A percentile compares a stretch with the other conserved stretches of the same genome.
Evolutionary conservation across 176 grass and related monocot species (phyloP).

Genomic region (Secale cereale): DNA sequence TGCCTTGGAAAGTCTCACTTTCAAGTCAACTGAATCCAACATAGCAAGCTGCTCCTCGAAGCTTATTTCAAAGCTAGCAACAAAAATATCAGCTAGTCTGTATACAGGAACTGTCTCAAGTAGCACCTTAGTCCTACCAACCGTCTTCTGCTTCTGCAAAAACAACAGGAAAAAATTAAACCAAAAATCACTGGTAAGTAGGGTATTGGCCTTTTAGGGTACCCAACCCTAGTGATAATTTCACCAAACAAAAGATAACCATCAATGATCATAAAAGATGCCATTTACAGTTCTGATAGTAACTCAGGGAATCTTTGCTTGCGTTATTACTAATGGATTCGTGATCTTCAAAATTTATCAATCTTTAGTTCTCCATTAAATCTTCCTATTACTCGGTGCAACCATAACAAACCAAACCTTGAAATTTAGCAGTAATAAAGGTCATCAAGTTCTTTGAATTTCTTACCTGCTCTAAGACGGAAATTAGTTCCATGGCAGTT

Average conservation of each 20-base stretch:
- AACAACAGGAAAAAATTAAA: conserved; percentile 26
- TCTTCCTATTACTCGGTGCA: not conserved
- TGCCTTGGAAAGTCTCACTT: conserved; percentile 92
- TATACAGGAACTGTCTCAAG: conserved; percentile 96
- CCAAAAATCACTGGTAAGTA: conserved; percentile 2
- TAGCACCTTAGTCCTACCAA: conserved; percentile 93
- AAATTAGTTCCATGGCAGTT: conserved; percentile 97
- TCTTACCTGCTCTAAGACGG: conserved; percentile 90
- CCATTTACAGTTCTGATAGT: not conserved
- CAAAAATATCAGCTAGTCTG: conserved; percentile 98
- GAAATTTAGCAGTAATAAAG: not conserved
- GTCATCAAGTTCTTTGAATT: not conserved
- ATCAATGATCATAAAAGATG: not conserved
- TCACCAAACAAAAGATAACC: not conserved
- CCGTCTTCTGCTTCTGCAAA: conserved; percentile 92
- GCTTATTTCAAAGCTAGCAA: conserved; percentile 98
- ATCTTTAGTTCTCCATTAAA: not conserved
- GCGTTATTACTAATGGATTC: not conserved
- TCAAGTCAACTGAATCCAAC: conserved; percentile 95
- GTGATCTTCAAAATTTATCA: not conserved
- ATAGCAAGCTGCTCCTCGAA: conserved; percentile 98
- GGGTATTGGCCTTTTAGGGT: not conserved
- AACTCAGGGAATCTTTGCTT: not conserved
- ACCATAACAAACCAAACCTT: not conserved
- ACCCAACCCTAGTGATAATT: not conserved